Evolutionary conservation across 1,139 yeast species (phyloP).

Genomic region (Yamadazyma atlantica): DNA sequence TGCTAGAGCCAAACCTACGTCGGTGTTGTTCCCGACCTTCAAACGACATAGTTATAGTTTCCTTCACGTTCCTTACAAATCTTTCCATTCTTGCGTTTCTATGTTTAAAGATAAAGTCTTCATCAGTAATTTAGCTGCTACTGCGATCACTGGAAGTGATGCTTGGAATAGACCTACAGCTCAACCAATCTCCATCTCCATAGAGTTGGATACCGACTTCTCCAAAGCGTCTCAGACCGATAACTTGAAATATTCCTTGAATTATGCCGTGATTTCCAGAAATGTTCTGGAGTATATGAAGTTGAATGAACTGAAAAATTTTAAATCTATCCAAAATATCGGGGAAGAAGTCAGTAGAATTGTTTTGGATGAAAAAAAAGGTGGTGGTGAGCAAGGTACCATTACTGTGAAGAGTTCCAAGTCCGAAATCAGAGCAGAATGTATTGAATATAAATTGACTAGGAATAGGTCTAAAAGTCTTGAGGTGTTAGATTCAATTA

Average conservation of each 20-base stretch:
- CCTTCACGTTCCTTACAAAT: conserved; percentile 5
- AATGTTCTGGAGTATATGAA: conserved; percentile 56
- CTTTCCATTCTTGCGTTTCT: conserved; percentile 13
- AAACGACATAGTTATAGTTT: background rate
- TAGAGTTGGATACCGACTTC: conserved; percentile 67
- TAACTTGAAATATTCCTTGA: conserved; percentile 76
- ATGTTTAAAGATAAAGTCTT: conserved; percentile 53
- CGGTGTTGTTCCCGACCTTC: background rate
- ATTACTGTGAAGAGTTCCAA: conserved; percentile 49
- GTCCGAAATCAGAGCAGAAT: conserved; percentile 57
- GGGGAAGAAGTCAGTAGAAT: conserved; percentile 53
- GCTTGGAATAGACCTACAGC: conserved; percentile 72
- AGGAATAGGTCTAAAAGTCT: conserved; percentile 23
- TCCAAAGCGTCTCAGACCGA: conserved; percentile 71
- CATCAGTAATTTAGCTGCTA: conserved; percentile 56
- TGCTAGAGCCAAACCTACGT: background rate
- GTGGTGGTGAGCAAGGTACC: conserved; percentile 53
- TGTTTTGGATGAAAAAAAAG: conserved; percentile 47
- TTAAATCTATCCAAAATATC: conserved; percentile 53
- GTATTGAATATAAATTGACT: conserved; percentile 38
- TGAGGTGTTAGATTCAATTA: conserved; percentile 38
- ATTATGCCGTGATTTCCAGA: conserved; percentile 81
- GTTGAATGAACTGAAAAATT: conserved; percentile 44
- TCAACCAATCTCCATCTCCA: conserved; percentile 65
- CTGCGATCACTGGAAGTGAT: conserved; percentile 71